Conservation (phyloP, 2,329 filamentous ascomycete species). For the Chaetomiaceae sp. region DNA sequence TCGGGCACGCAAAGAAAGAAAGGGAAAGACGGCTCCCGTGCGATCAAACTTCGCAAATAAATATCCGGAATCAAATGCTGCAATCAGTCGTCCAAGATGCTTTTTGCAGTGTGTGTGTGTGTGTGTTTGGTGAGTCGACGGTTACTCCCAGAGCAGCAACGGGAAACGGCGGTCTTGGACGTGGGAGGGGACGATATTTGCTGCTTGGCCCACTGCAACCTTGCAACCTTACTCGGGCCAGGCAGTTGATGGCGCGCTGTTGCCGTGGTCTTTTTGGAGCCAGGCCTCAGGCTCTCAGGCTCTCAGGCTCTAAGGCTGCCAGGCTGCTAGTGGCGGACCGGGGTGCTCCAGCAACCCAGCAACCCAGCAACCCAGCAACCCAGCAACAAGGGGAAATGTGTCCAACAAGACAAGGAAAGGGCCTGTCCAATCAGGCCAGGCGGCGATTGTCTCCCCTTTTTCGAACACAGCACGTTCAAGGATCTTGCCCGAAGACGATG, state of each 20-base stretch:
- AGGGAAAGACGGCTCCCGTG: too few species aligned
- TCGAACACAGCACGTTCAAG: neutral
- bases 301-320: too few species aligned
- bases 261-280: neutral
- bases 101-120: too few species aligned
- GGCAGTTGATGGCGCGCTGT: neutral
- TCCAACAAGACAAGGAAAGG: neutral
- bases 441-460: neutral
- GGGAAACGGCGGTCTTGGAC: constrained; percentile 7
- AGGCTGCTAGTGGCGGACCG: neutral
- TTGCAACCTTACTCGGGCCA: constrained; percentile 5
- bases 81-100: too few species aligned
- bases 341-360: constrained; percentile 11
- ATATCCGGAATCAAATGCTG: too few species aligned
- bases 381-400: neutral
- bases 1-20: too few species aligned
- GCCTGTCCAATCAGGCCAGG: constrained; percentile 5
- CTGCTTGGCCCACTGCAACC: constrained; percentile 7
- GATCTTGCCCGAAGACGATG: constrained; percentile 1
- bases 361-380: too few species aligned
- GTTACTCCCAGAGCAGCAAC: neutral
- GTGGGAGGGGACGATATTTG: constrained; percentile 8
- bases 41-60: too few species aligned
- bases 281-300: too few species aligned
- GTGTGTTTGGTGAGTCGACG: too few species aligned